Evolutionary conservation across 163 green algal genomes (phyloP).

Genomic region (Coccomyxa subellipsoidea): DNA sequence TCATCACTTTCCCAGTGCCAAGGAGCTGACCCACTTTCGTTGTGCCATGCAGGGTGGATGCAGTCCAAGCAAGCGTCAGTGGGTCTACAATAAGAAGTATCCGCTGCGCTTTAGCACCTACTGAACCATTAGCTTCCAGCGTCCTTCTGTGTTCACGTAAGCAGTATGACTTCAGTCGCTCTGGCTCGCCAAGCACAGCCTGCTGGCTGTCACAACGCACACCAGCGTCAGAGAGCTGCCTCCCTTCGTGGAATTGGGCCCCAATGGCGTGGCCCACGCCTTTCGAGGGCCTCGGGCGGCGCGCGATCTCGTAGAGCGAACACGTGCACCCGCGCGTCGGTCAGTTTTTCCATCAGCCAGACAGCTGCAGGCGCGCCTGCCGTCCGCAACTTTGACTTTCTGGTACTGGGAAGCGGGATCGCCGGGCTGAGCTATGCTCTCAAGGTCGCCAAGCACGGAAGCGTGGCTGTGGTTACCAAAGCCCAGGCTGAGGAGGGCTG

Average conservation of each 20-base stretch:
- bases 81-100: conserved; percentile 65
- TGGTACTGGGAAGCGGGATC: conserved; percentile 96
- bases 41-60: background rate
- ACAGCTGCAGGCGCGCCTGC: background rate
- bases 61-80: conserved; percentile 36
- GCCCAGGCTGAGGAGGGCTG: conserved; percentile 80
- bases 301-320: background rate
- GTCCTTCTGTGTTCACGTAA: background rate
- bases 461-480: conserved; percentile 80
- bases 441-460: conserved; percentile 60
- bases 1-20: background rate
- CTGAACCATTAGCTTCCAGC: conserved; percentile 6
- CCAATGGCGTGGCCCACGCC: background rate
- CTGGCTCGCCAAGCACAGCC: background rate
- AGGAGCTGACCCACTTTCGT: background rate
- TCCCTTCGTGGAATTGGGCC: background rate
- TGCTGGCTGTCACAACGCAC: background rate
- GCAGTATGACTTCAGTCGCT: background rate
- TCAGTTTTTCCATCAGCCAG: background rate
- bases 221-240: background rate
- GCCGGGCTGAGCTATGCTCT: conserved; percentile 94
- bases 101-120: conserved; percentile 16
- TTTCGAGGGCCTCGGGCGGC: background rate
- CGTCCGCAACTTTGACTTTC: conserved; percentile 69
- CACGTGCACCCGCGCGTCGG: background rate